Base-by-base conservation (phyloP, 169 alveolate species). In the Eimeria sp. region DNA sequence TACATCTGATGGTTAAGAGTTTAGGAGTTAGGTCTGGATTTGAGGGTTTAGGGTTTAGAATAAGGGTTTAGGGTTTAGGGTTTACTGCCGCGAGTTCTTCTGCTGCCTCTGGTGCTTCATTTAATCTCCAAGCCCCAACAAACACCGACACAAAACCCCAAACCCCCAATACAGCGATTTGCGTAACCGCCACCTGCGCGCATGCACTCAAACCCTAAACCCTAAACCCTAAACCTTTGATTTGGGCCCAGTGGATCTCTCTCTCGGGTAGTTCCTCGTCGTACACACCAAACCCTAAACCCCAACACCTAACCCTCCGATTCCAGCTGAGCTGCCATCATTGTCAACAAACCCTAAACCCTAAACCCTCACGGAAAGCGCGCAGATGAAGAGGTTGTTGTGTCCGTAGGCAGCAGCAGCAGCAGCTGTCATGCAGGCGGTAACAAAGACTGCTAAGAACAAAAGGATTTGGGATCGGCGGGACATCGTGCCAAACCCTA, bases 321-420 rank as follows among this genome's bases (percentile, higher is more conserved):
- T 34, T 34, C 3, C 40, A 34, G 20, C n/a, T 61, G 13, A 61
- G 13, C 70, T 18, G 13, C 0, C 70, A 5, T 61, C 70, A 18
- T 61, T n/a, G n/a, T 30, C 40, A 34, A 34, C 20, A 61, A 61
- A 61, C 70, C 70, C 70, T 61, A 72, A 72, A 40, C 83, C 45
- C 83, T 34, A 72, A 72, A 40, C 61, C 83, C 83, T 72, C 25
- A 72, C 83, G 27, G 83, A 25, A 27, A 72, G 51, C 5, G 83
- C 83, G 49, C 27, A n/a, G 54, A 72, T 27, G 9, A 11, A 10
- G 83, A 72, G 83, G 51, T 2, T 43, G 83, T 7, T 22, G 25
- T 72, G 13, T n/a, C 83, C 83, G 22, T 27, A 18, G 16, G 83
- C 51, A 72, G 83, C 83, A 40, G 83, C 83, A 72, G n/a, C 83